Evolutionary conservation across 164 flowering plant genomes (phyloP), one percentile per base, ranked within the genome.

Genomic region (Stephania japonica): DNA sequence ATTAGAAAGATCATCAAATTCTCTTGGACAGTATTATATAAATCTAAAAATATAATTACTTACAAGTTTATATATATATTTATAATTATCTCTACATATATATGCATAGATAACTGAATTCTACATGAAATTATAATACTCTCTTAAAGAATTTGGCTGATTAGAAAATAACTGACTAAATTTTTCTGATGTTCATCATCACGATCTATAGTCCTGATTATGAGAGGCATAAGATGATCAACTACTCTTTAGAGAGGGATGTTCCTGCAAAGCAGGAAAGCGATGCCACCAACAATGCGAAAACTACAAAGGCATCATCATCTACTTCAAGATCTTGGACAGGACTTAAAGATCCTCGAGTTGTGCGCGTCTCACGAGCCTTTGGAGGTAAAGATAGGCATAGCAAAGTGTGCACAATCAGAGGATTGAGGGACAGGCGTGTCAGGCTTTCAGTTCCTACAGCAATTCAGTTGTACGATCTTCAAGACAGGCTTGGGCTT

Each of bases 381-480:
- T 87, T 84, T 50, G 97, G 97, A 70, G 90, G 94, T 4, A 93
- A 93, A 79, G 98, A 93, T 75, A 80, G 98, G 73, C 98, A 93
- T 50, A 93, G 98, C 83, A 93, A 93, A 71, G 97, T 93, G 16
- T 84, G 86, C 80, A 93, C 98, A 38, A 78, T 88, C 26, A 86
- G 86, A 77, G 98, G 98, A n/a, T 73, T 88, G 72, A 82, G 97
- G 72, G 97, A 92, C 81, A 74, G 97, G 69, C 76, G 97, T 21
- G 89, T 92, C n/a, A 86, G 98, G 83, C 88, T 93, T 23, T 91
- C 98, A 0, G 94, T 89, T 0, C 91, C 88, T 1, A 91, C 97
- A 3, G 98, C 98, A 4, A 88, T 93, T 72, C 98, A 93, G 65
- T 76, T 93, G 53, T 93, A 93, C 74, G 97, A 90, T 67, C 94